Conservation (phyloP, 2,329 filamentous ascomycete genomes). For the Phaeosphaeria sp. region DNA sequence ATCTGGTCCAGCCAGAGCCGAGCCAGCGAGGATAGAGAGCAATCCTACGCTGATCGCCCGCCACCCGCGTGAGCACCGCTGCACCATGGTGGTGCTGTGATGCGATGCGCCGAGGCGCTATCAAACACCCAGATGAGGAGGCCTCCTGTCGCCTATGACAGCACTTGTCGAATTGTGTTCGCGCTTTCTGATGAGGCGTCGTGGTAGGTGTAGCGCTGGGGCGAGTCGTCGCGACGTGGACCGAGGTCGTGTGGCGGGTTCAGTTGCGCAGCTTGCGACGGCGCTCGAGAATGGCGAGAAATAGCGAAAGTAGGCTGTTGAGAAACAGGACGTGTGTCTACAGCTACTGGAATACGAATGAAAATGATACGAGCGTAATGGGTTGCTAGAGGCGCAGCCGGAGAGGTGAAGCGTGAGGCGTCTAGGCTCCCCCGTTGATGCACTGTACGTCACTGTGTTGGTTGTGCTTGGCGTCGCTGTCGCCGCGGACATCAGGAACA, state of each 20-base stretch:
- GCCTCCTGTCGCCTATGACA: background rate
- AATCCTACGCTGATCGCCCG: slow-evolving; percentile 27
- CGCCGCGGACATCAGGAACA: background rate
- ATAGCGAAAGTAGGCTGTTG: background rate
- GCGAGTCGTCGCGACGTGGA: background rate
- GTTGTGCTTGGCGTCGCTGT: background rate
- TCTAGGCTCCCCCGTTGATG: background rate
- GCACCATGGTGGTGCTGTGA: slow-evolving; percentile 23
- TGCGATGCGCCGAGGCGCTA: slow-evolving; percentile 20
- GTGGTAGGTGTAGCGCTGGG: background rate
- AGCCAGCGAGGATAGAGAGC: slow-evolving; percentile 35
- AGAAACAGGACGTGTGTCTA: background rate
- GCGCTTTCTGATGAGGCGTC: background rate
- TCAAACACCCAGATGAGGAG: background rate
- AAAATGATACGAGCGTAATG: background rate
- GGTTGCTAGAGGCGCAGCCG: no score
- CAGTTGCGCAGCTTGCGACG: background rate
- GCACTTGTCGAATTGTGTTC: background rate
- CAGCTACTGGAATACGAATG: background rate
- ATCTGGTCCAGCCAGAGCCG: slow-evolving; percentile 39
- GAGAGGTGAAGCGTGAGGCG: background rate
- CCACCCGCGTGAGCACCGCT: slow-evolving; percentile 27
- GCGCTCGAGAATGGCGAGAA: background rate
- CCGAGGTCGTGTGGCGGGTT: background rate
- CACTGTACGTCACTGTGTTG: background rate